Base-by-base conservation (phyloP, 495 filamentous ascomycete genomes). In the Barbatosphaeria neglecta region DNA sequence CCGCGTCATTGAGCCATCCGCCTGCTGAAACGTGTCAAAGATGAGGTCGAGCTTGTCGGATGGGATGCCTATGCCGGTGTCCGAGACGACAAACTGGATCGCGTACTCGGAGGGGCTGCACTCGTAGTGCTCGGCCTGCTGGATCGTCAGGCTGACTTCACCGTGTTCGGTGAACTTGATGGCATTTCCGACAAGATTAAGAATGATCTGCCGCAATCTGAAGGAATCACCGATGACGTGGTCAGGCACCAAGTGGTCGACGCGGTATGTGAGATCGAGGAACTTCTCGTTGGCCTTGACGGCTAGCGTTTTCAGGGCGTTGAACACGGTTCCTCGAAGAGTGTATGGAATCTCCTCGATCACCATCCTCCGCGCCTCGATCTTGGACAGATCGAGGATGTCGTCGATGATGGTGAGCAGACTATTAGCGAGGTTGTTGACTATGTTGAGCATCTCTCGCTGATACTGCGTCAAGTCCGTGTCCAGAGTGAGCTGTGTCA, bases 21-120 rank as follows among this genome's bases (percentile, higher is more conserved):
- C 92, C 68, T 99, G 92, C 58, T 95, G 93, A 81, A 99, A 99
- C 13, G 92, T 99, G 64, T 97, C 92, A 61, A 99, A 99, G 62
- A 99, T 99, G 48, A 97, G 68, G 61, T 96, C 89, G 22, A 97
- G 78, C 68, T 99, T 99, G 60, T 97, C 92, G 42, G 82, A 75
- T 59, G 90, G 87, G 50, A 99, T 97, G 54, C 92, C 92, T 58
- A 99, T 99, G 44, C 92, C 92, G 20, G 93, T 99, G 59, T 99
- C 92, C 2, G 87, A 86, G 31, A 99, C 92, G 16, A 90, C 85
- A 65, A 99, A 97, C 62, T 97, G 87, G 58, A 96, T 92, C 13
- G 88, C 86, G 57, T 93, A 95, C 59, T 95, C 86, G 51, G 83
- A 80, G 20, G 74, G 70, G 1, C 74, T 74, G 43, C 78, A 74